These are phyloP conservation scores for Ambrosia trifida DNA, from an alignment of 129 eudicot genomes.

Conservation along the genomic window DNA sequence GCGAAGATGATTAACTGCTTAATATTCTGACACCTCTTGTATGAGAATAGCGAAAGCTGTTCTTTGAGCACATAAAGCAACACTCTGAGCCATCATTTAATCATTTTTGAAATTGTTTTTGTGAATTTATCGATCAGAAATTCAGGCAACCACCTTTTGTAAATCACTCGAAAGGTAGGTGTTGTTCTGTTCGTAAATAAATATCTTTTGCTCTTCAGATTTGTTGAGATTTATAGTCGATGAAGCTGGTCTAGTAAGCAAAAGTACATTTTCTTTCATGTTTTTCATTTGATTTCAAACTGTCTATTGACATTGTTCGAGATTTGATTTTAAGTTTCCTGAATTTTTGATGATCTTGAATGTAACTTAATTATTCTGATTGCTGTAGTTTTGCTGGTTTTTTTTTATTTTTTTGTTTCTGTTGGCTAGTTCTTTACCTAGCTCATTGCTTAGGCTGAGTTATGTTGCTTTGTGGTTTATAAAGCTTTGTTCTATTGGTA, in stretches of 20 bases:
- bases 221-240: conserved; percentile 29
- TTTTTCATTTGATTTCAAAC: neutral
- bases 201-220: conserved; percentile 41
- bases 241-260: conserved; percentile 44
- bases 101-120: neutral
- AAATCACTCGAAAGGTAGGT: conserved; percentile 20
- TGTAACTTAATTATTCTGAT: no score
- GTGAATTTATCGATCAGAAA: conserved; percentile 25
- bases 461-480: no score
- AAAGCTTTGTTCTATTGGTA: no score
- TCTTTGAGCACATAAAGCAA: conserved; percentile 35
- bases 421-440: no score
- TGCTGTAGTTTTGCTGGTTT: neutral
- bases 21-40: conserved; percentile 42
- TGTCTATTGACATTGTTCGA: no score
- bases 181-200: conserved; percentile 36
- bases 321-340: no score
- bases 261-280: neutral
- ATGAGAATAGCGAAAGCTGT: conserved; percentile 28
- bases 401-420: no score
- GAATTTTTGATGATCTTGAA: no score
- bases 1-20: conserved; percentile 31
- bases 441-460: no score
- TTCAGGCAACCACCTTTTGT: conserved; percentile 37
- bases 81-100: conserved; percentile 20